Evolutionary conservation across 2,329 filamentous ascomycete genomes (phyloP), one percentile per base, ranked within the genome.

Genomic region (Exserohilum rostratum): DNA sequence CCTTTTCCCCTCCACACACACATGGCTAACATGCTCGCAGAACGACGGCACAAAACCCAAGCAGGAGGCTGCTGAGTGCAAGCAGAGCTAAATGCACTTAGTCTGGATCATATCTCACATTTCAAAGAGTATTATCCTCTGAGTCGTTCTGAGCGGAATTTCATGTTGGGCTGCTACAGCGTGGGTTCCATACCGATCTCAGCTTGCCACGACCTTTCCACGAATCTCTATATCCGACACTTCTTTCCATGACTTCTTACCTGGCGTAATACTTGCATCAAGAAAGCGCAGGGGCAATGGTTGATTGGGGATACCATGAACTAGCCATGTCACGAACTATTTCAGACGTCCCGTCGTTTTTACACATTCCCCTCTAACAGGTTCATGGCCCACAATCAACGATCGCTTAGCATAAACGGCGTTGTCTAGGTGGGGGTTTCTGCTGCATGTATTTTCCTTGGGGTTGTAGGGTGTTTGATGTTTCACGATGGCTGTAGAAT

Each of bases 11-110:
- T n/a, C 47, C 6, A n/a, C n/a, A n/a, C 1, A 17, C 17, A 37
- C 9, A 6, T 15, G 27, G 38, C 62, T 72, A 58, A 71, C 56
- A 34, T 3, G 6, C 17, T 6, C 2, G 3, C 43, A 77, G 74
- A 73, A 73, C 50, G 76, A 76, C 45, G 73, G 72, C 65, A 72
- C 74, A 69, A 77, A 77, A 74, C 74, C 76, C 25, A 77, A 77
- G 72, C 74, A 77, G 69, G 75, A 77, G 66, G 73, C 75, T 63
- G 74, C 76, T 39, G 76, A 77, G 70, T 77, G 76, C 74, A 77
- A 77, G 71, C 76, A 77, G 66, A 77, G 76, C 60, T 77, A 72
- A 69, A 66, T 50, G 54, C 52, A 48, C 29, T 37, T 27, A 12
- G 22, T 46, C 30, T 34, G 30, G 20, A 38, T 44, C 39, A 34